A percentile compares a stretch with the other conserved stretches of the same genome.
Evolutionary conservation across 768 basidiomycete genomes (phyloP).

Genomic region (Pleurotus ostreatus): DNA sequence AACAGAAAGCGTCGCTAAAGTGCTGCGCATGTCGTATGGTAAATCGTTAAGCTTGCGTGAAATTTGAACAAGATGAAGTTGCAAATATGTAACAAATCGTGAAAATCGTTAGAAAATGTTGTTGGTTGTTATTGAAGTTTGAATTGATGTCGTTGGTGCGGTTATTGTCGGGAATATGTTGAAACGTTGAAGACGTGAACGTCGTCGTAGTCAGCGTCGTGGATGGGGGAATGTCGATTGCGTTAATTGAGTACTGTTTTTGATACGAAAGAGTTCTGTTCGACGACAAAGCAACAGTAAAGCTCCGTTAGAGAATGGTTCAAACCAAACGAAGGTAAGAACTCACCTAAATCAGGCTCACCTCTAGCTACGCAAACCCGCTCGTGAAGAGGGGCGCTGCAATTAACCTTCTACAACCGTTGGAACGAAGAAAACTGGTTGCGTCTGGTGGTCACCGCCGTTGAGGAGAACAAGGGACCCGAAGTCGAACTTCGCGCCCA

Average conservation of each 20-base stretch:
- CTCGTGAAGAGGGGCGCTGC: neutral
- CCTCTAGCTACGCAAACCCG: slow-evolving; percentile 3
- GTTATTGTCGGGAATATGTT: too few species aligned
- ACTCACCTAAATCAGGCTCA: slow-evolving; percentile 7
- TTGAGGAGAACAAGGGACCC: slow-evolving; percentile 5
- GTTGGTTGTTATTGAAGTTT: neutral
- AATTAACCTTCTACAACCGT: slow-evolving; percentile 3
- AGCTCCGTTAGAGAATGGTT: neutral
- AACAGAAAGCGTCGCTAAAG: slow-evolving; percentile 3
- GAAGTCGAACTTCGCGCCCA: neutral
- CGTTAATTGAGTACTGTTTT: slow-evolving; percentile 1
- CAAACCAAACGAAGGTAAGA: neutral
- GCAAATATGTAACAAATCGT: slow-evolving; percentile 8
- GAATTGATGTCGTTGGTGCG: neutral
- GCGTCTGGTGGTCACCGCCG: slow-evolving; percentile 1
- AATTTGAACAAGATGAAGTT: neutral
- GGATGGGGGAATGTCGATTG: neutral
- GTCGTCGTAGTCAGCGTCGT: slow-evolving; percentile 3
- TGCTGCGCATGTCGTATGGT: slow-evolving; percentile 13
- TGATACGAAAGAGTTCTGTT: neutral
- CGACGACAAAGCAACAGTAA: neutral
- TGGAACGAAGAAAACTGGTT: neutral
- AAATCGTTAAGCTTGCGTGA: slow-evolving; percentile 4
- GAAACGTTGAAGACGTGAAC: slow-evolving; percentile 2
- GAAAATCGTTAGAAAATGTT: slow-evolving; percentile 5